Evolutionary conservation across 2,329 filamentous ascomycete genomes (phyloP), one percentile per base, ranked within the genome.

Genomic region (Pseudopithomyces chartarum): DNA sequence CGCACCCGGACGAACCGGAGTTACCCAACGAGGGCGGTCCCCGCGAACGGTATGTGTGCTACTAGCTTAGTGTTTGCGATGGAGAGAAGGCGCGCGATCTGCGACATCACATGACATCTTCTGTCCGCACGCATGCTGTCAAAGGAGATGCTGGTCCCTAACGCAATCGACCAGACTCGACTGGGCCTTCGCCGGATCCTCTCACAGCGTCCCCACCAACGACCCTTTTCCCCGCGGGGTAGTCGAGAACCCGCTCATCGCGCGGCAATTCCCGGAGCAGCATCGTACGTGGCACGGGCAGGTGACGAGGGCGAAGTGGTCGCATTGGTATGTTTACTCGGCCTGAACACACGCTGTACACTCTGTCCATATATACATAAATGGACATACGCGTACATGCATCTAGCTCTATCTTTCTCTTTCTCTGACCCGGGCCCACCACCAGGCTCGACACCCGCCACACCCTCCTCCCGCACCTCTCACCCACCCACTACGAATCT

Each of bases 101-200:
- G 4, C 11, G 11, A 7, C 40, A 44, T 13, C 22, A 23, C 19
- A 23, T 44, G 40, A 44, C 40, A 44, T 26, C n/a, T n/a, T n/a
- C n/a, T n/a, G n/a, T n/a, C n/a, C n/a, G n/a, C n/a, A 42, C 19
- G 8, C 12, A 45, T 10, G 2, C n/a, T n/a, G n/a, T n/a, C n/a
- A n/a, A n/a, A n/a, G n/a, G n/a, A n/a, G n/a, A n/a, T n/a, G n/a
- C n/a, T n/a, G n/a, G n/a, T n/a, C n/a, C 7, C 29, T 15, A 23
- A 13, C 45, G 15, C 19, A 23, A 23, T 8, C n/a, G 5, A 11
- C 26, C 19, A 51, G 48, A 33, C 77, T 90, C 2, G 86, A 90
- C 63, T 90, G 88, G 88, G 87, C 83, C 3, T 87, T 90, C 61
- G 85, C 84, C 0, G 87, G 87, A 1, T 79, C 73, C 1, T 84